Evolutionary conservation across 306 rosid genomes (phyloP).

Genomic region (Cucurbita pepo): DNA sequence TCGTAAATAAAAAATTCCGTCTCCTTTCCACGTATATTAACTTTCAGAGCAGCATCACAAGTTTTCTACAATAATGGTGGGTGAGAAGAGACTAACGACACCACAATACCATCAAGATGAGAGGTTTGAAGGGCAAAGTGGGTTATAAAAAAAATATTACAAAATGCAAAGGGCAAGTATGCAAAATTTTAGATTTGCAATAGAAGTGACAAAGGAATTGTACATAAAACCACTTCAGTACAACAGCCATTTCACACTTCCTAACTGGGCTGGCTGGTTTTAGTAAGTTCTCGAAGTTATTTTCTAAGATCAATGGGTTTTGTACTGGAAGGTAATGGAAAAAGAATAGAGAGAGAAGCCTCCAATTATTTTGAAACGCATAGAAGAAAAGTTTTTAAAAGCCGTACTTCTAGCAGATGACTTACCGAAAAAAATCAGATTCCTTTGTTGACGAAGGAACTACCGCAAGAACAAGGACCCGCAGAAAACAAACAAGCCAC

Average conservation of each 20-base stretch:
- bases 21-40: neutral
- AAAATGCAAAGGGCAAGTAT: neutral
- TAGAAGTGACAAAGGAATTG: neutral
- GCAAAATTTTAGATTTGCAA: neutral
- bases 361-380: conserved; percentile 6
- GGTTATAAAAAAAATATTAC: neutral
- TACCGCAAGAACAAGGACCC: conserved; percentile 1
- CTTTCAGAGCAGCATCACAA: neutral
- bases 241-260: neutral
- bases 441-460: conserved; percentile 5
- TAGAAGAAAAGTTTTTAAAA: neutral
- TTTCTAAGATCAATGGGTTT: neutral
- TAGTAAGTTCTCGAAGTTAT: neutral
- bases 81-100: neutral
- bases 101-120: neutral
- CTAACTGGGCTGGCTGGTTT: neutral
- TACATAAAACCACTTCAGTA: neutral
- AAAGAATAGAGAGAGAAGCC: neutral
- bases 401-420: neutral
- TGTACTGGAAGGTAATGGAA: neutral
- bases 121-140: neutral
- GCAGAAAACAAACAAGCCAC: conserved; percentile 2
- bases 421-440: neutral
- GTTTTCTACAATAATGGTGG: neutral
- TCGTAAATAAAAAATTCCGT: no score